Base-by-base conservation (phyloP, 305 asterid genomes). In the Solanum hybrid region DNA sequence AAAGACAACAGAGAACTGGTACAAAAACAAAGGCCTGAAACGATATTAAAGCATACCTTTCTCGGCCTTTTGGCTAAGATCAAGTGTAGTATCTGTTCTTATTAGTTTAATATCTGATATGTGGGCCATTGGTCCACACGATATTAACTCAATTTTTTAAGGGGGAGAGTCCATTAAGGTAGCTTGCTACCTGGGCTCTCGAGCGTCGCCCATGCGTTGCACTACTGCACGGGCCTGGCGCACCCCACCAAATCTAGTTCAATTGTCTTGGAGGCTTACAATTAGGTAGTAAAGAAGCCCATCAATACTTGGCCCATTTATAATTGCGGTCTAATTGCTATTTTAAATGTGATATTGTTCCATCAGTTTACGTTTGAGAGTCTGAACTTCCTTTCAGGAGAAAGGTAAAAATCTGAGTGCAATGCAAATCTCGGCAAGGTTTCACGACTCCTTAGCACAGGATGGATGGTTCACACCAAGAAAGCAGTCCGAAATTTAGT, bases 1-100 rank as follows among this genome's bases (percentile, higher is more conserved):
- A 20, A 79, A 37, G 61, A 79, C 12, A 11, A 6, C 33, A n/a
- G 20, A 36, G 86, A 37, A 12, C 86, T 79, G 22, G 2, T 11
- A 36, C 0, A 79, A 79, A 79, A 36, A 0, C 20, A 0, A n/a
- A 79, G 86, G 86, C 86, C 22, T 90, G 93, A 84, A 88, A 34
- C 35, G 1, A 34, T 34, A 34, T 0, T 0, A 0, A 67, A 4
- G 7, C 28, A 64, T 77, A 77, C 87, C 80, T 90, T 89, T 89
- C 91, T 89, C 91, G 91, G 89, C 91, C 87, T 90, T 90, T 90
- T 90, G 91, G 91, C 84, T 90, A 90, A 90, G 88, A 77, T 86
- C 39, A 36, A 36, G 39, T 36, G 39, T 36, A 40, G 46, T 39
- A 40, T 40, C 46, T 40, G 46, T 40, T 40, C 14, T 40, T 40